Evolutionary conservation across 1,284 basidiomycete genomes (phyloP).

Genomic region (Volvariella volvacea): DNA sequence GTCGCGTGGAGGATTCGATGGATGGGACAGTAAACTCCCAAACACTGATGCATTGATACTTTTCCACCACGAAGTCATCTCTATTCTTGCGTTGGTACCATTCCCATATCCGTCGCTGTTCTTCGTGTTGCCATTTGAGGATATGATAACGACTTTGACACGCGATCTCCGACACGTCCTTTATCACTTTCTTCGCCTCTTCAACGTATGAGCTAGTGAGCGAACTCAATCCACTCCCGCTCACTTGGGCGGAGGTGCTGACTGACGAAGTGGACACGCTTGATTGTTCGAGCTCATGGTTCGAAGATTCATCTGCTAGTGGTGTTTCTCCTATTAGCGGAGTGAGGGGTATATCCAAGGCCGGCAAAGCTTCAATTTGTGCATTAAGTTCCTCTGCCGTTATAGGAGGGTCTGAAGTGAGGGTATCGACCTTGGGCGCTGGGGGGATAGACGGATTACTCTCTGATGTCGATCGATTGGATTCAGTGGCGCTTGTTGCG

Average conservation of each 20-base stretch:
- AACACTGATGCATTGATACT: slow-evolving; percentile 85
- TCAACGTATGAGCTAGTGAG: slow-evolving; percentile 19
- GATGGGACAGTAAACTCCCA: slow-evolving; percentile 73
- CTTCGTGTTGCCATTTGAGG: slow-evolving; percentile 74
- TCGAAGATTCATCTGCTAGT: slow-evolving; percentile 21
- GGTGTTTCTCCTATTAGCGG: slow-evolving; percentile 25
- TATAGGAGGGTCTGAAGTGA: slow-evolving; percentile 5
- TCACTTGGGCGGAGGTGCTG: not conserved
- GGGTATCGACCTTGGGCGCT: slow-evolving; percentile 8
- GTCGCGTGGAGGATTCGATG: slow-evolving; percentile 51
- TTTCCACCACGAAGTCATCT: slow-evolving; percentile 85
- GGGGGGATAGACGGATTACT: slow-evolving; percentile 3
- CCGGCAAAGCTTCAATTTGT: slow-evolving; percentile 62
- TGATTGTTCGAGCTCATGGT: slow-evolving; percentile 18
- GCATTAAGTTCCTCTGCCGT: slow-evolving; percentile 54
- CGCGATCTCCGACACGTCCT: slow-evolving; percentile 52
- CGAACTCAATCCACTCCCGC: not conserved
- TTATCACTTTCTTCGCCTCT: slow-evolving; percentile 38
- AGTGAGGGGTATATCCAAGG: slow-evolving; percentile 39
- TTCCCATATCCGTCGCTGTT: slow-evolving; percentile 85
- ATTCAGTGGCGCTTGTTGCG: slow-evolving; percentile 12
- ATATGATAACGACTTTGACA: slow-evolving; percentile 67
- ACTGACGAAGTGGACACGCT: slow-evolving; percentile 10
- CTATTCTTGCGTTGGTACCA: slow-evolving; percentile 82
- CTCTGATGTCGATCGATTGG: slow-evolving; percentile 9